Evolutionary conservation across 2,329 filamentous ascomycete genomes (phyloP).

Genomic region (Whalleya microplaca): DNA sequence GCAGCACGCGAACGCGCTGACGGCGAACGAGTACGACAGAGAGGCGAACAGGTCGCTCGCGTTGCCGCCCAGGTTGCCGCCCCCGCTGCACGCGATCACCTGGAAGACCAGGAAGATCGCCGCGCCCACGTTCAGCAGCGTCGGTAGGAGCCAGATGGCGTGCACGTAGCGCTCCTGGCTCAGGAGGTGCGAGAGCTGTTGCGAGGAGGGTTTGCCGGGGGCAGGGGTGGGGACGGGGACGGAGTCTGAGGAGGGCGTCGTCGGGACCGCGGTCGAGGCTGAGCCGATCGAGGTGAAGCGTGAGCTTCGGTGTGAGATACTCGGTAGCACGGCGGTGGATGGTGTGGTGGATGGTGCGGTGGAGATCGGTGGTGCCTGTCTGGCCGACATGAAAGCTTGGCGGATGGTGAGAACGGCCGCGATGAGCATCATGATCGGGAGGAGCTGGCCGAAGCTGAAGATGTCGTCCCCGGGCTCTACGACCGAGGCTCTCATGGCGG

Average conservation of each 20-base stretch:
- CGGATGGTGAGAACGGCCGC: background rate
- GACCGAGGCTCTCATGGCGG: background rate
- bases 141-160: conserved; percentile 5
- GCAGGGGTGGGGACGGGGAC: background rate
- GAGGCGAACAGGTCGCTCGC: background rate
- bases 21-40: background rate
- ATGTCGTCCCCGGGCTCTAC: background rate
- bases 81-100: background rate
- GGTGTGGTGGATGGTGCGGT: background rate
- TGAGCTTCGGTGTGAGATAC: background rate
- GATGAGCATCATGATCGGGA: conserved; percentile 2
- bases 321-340: background rate
- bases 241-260: background rate
- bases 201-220: background rate
- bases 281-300: background rate
- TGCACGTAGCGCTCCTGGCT: background rate
- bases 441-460: conserved; percentile 4
- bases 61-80: background rate
- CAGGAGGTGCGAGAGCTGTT: background rate
- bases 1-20: conserved; percentile 1
- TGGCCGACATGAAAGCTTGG: background rate
- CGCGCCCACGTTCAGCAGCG: background rate
- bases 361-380: too few species aligned
- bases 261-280: background rate
- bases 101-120: conserved; percentile 5